A percentile compares a stretch with the other conserved stretches of the same genome.
Evolutionary conservation across 805 yeast genomes (phyloP).

Genomic region (Cyberlindnera mrakii): DNA sequence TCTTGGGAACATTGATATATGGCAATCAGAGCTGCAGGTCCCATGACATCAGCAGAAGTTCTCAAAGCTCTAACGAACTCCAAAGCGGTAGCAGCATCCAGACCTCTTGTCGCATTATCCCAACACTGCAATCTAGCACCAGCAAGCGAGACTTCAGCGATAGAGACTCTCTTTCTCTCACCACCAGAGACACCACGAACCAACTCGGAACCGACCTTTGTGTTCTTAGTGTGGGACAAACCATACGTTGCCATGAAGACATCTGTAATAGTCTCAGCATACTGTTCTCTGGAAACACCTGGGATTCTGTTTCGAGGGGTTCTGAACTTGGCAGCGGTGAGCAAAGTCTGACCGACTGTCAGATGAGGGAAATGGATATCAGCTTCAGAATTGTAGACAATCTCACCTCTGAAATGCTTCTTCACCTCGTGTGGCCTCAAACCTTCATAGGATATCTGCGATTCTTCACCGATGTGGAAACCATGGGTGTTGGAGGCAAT

Average conservation of each 20-base stretch:
- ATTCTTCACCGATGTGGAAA: slow-evolving; percentile 38
- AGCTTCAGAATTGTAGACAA: slow-evolving; percentile 58
- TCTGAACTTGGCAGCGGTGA: slow-evolving; percentile 47
- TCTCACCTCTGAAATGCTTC: slow-evolving; percentile 51
- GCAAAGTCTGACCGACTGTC: slow-evolving; percentile 55
- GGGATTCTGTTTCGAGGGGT: slow-evolving; percentile 54
- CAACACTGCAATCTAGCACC: slow-evolving; percentile 41
- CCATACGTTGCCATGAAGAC: slow-evolving; percentile 53
- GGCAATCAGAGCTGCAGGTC: slow-evolving; percentile 51
- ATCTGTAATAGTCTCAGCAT: slow-evolving; percentile 42
- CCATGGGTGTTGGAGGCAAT: slow-evolving; percentile 53
- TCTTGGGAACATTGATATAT: slow-evolving; percentile 56
- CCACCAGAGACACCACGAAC: slow-evolving; percentile 74
- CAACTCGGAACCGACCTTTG: slow-evolving; percentile 61
- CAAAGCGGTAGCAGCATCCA: slow-evolving; percentile 57
- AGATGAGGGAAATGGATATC: slow-evolving; percentile 59
- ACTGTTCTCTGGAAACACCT: slow-evolving; percentile 43
- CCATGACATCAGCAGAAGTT: slow-evolving; percentile 41
- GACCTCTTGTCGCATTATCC: slow-evolving; percentile 63
- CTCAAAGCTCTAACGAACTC: slow-evolving; percentile 51
- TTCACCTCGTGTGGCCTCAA: slow-evolving; percentile 38
- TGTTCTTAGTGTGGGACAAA: slow-evolving; percentile 48
- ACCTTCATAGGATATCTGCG: slow-evolving; percentile 44
- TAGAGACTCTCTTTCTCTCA: slow-evolving; percentile 70
- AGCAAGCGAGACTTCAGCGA: slow-evolving; percentile 27